Evolutionary conservation across 257 asterid genomes (phyloP), one percentile per base, ranked within the genome.

Genomic region (Mentha longifolia): DNA sequence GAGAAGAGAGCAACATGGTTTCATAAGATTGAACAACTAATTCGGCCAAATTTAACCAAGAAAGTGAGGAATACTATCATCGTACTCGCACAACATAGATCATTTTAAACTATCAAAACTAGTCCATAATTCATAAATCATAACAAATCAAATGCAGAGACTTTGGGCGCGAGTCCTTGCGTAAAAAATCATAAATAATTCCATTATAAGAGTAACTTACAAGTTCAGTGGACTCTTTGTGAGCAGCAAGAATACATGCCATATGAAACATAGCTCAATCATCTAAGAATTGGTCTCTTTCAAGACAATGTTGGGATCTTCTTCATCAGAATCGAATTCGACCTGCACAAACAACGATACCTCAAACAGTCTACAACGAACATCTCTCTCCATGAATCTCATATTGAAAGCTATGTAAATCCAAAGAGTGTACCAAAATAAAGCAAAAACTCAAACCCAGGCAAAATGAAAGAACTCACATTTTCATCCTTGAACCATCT

Each of bases 241-340:
- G 56, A 28, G 25, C 11, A 20, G 41, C 41, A 62, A 6, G 59
- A 47, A 39, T 41, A 19, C 37, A 62, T 51, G 25, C 71, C 20
- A 11, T 56, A 3, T 6, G 51, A 41, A 60, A 61, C 42, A 49
- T 19, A 46, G 15, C 17, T 28, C 12, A 7, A 56, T 37, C 42
- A 5, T 46, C 39, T 10, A 25, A n/a, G 5, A 82, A 43, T 49
- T 39, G 42, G 70, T 41, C 64, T 65, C 70, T 19, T 77, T 78
- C 49, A 71, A 82, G 78, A 75, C 83, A 39, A 79, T 28, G 59
- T 90, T 90, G 7, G 97, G 95, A 79, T 90, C 92, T 80, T 90
- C 97, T 78, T 90, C 97, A 66, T 86, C 97, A 19, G 97, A 90
- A 74, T 88, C 97, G 67, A 90, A 90, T 75, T 90, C 95, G 14